Percentiles rank a stretch among this genome's conserved stretches.
Conservation (phyloP, 768 basidiomycete species). For the Podaxis carcinomalis region DNA sequence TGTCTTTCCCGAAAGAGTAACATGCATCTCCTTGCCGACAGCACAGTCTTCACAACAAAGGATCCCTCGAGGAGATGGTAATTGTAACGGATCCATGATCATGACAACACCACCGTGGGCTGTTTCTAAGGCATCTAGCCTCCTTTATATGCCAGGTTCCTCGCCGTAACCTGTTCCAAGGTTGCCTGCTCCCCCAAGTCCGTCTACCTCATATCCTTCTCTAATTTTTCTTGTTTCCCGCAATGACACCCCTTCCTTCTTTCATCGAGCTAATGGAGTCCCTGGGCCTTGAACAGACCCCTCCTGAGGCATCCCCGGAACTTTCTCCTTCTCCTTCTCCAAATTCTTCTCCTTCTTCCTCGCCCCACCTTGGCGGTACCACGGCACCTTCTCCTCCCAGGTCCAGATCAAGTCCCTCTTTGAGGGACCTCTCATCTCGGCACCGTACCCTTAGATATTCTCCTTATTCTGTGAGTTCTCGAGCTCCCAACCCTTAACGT, state of each 20-base stretch:
- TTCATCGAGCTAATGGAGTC: conserved; percentile 87
- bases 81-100: conserved; percentile 18
- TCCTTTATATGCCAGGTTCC: conserved; percentile 35
- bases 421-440: conserved; percentile 36
- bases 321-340: conserved; percentile 38
- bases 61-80: conserved; percentile 10
- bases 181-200: conserved; percentile 30
- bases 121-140: conserved; percentile 45
- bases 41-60: conserved; percentile 12
- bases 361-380: conserved; percentile 29
- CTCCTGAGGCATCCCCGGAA: conserved; percentile 27
- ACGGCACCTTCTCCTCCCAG: conserved; percentile 30
- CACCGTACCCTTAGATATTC: conserved; percentile 40
- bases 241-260: conserved; percentile 75
- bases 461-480: conserved; percentile 42
- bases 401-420: conserved; percentile 41
- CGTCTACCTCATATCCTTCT: conserved; percentile 21
- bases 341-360: conserved; percentile 41
- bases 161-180: conserved; percentile 24
- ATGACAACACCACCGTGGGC: conserved; percentile 54
- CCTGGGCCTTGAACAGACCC: conserved; percentile 61
- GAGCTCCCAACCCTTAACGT: neutral
- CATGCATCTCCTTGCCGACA: conserved; percentile 62
- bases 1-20: conserved; percentile 12
- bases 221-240: conserved; percentile 21